Base-by-base conservation (phyloP, 129 eudicot genomes). In the Glebionis coronaria region DNA sequence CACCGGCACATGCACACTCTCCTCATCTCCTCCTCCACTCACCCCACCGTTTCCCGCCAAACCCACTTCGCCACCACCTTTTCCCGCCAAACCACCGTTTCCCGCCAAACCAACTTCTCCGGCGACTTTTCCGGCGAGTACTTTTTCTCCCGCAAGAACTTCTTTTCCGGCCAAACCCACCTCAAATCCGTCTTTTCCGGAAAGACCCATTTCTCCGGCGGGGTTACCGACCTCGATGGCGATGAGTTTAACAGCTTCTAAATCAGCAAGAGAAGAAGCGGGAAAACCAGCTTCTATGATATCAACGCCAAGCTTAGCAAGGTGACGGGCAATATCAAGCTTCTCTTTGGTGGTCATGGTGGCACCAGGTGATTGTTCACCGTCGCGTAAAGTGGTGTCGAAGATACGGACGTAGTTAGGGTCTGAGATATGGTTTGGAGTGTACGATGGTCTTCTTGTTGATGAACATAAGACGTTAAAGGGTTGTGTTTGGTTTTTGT, bases 331-430 rank as follows among this genome's bases (percentile, higher is more conserved):
- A 5, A 91, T 91, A 35, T 84, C 84, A 5, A 91, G 86, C 81
- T 91, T 91, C 65, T 91, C 81, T 40, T 84, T 78, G 10, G 90
- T 59, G 56, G 93, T 84, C 92, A 91, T 82, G 21, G 97, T 73
- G 66, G 95, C 97, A 11, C 97, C 97, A 0, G 97, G 95, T 0
- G 95, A 82, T 19, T 91, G 97, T 62, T 91, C 97, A 18, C 95
- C 97, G 76, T 91, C 97, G 1, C 97, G 82, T 12, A 91, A 85
- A n/a, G 97, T 91, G 38, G 95, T 91, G 77, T 91, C 97, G 74
- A 91, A 83, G 5, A 91, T 54, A 4, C 95, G 90, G 10, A 87
- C 74, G 19, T 81, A 85, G 19, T 81, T 75, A 0, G 97, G 86
- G 77, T 87, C 85, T 9, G 91, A 35, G 9, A 91, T 87, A 38